These are phyloP conservation scores for Solanum chiquidenum DNA, from an alignment of 257 asterid genomes.

Conservation along the genomic window DNA sequence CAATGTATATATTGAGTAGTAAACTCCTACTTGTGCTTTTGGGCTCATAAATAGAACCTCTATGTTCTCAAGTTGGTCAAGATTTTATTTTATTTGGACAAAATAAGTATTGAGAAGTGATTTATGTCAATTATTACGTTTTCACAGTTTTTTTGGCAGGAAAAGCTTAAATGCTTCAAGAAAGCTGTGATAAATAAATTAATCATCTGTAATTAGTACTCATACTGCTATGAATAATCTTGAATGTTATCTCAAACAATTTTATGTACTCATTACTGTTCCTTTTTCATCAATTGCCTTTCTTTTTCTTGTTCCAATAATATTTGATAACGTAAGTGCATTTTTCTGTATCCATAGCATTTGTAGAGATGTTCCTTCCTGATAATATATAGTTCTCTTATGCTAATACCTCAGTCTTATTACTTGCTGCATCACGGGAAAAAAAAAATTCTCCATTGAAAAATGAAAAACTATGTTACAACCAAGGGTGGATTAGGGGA, in stretches of 20 bases:
- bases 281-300: neutral
- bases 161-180: neutral
- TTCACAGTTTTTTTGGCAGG: neutral
- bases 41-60: neutral
- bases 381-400: neutral
- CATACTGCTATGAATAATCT: neutral
- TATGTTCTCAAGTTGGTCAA: neutral
- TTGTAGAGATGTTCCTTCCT: neutral
- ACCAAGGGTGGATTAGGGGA: neutral
- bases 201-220: neutral
- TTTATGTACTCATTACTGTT: neutral
- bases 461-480: neutral
- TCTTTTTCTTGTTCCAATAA: neutral
- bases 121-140: neutral
- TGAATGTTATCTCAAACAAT: neutral
- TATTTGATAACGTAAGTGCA: neutral
- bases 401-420: neutral
- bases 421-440: neutral
- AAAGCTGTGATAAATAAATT: neutral
- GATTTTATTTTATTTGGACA: neutral
- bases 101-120: neutral
- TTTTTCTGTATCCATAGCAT: neutral
- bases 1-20: neutral
- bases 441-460: neutral
- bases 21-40: neutral